phyloP scores from a whole-genome alignment of 2,329 filamentous ascomycete genomes.

The Colletotrichum higginsianum region DNA sequence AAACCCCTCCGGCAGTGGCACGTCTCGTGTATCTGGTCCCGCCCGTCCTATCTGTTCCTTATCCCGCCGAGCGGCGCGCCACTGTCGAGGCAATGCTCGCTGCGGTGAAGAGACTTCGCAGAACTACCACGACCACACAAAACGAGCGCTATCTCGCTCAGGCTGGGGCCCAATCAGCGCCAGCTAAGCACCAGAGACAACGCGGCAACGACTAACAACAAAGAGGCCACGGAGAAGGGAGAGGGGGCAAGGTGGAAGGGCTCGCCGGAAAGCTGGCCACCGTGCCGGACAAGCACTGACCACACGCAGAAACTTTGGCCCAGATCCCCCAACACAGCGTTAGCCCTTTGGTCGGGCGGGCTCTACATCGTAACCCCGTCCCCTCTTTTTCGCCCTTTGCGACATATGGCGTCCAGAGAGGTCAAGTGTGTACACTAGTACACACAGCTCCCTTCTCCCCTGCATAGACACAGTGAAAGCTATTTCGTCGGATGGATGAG shows the following conservation, averaged over 20 bases:
- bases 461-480: constrained; percentile 6
- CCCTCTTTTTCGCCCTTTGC: constrained; percentile 10
- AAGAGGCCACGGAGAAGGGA: constrained; percentile 5
- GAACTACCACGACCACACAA: constrained; percentile 19
- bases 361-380: constrained; percentile 8
- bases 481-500: constrained; percentile 38
- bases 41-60: constrained; percentile 5
- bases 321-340: constrained; percentile 9
- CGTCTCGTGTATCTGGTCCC: constrained; percentile 23
- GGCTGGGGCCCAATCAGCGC: not conserved
- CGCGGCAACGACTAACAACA: constrained; percentile 4
- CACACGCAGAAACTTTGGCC: constrained; percentile 31
- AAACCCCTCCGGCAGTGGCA: constrained; percentile 17
- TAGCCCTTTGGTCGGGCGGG: not conserved
- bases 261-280: constrained; percentile 38
- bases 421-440: not conserved
- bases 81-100: not conserved
- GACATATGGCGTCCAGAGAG: constrained; percentile 11
- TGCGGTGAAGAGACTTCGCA: not conserved
- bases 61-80: constrained; percentile 1
- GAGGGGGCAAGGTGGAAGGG: constrained; percentile 19
- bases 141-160: constrained; percentile 22
- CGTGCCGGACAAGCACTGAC: constrained; percentile 37
- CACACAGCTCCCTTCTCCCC: not conserved
- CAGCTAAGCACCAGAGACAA: constrained; percentile 11